Base-by-base conservation (phyloP, 2,329 filamentous ascomycete species). In the Botryotinia calthae region DNA sequence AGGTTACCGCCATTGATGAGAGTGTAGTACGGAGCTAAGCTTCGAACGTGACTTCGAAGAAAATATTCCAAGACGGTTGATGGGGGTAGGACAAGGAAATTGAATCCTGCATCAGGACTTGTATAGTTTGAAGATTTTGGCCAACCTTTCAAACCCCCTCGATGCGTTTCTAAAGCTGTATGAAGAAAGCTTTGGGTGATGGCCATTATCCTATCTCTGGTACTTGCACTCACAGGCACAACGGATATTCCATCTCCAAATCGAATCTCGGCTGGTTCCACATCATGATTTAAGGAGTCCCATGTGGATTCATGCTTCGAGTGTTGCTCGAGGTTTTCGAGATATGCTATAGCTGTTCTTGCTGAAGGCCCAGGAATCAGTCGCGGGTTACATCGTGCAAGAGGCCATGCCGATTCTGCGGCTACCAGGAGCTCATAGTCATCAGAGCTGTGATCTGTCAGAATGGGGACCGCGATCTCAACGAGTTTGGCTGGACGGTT, bases 111-210 rank as follows among this genome's bases (percentile, higher is more conserved):
- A 5, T 87, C 85, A 46, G 82, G 64, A 74, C 75, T 73, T 72
- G 78, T 31, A 67, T 76, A 76, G 83, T 70, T 83, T 79, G 74
- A 73, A 74, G 44, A 70, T 48, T 62, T 76, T 72, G 66, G 72
- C 40, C 86, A 85, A 31, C 66, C 48, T 28, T 74, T 67, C 62
- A 72, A 67, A 4, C 70, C 70, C 37, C 88, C 85, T 64, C 87
- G 86, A 80, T 92, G 90, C 61, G 90, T 91, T 22, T 91, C 89
- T 4, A 92, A 85, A 1, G 91, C 91, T 78, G 91, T 92, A 81
- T 91, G 89, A 14, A 93, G 82, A 79, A 92, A 92, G 59, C 85
- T 88, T 79, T 92, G 90, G 0, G 90, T 91, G 74, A 92, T 91
- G 66, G 89, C 90, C n/a, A 92, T 85, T 77, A 93, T 87, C 79